phyloP scores from a whole-genome alignment of 2,329 filamentous ascomycete genomes.

The Penicillium sp. region DNA sequence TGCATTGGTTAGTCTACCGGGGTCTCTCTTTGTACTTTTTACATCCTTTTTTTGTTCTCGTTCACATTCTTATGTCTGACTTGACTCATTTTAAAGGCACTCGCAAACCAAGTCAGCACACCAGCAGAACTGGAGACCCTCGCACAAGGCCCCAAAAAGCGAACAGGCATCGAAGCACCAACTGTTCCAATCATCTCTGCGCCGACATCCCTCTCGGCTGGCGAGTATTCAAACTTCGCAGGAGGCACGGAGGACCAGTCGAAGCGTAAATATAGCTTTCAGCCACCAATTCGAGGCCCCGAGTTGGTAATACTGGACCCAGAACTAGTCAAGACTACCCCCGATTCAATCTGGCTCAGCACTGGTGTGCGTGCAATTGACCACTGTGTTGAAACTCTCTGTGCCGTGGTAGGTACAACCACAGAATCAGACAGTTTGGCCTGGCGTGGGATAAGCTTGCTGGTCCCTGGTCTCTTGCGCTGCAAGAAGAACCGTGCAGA shows the following conservation, averaged over 20 bases:
- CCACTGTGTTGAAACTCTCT: slow-evolving; percentile 58
- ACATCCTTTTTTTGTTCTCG: background rate
- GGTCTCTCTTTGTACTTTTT: background rate
- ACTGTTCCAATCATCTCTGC: slow-evolving; percentile 40
- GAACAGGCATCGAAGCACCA: slow-evolving; percentile 24
- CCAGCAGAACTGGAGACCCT: slow-evolving; percentile 43
- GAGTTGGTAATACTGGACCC: slow-evolving; percentile 59
- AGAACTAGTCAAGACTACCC: slow-evolving; percentile 52
- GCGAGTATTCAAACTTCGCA: slow-evolving; percentile 44
- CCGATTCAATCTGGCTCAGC: slow-evolving; percentile 55
- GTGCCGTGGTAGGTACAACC: slow-evolving; percentile 40
- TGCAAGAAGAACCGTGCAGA: slow-evolving; percentile 41
- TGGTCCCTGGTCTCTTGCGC: slow-evolving; percentile 47
- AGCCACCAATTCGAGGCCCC: slow-evolving; percentile 43
- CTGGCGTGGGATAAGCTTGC: slow-evolving; percentile 39
- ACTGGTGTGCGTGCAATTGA: slow-evolving; percentile 59
- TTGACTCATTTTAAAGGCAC: slow-evolving; percentile 32
- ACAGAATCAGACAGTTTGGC: slow-evolving; percentile 39
- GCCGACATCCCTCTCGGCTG: slow-evolving; percentile 45
- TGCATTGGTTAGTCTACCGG: slow-evolving; percentile 38
- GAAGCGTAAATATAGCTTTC: slow-evolving; percentile 39
- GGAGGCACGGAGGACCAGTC: slow-evolving; percentile 41
- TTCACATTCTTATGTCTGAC: background rate
- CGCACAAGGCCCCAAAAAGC: slow-evolving; percentile 27
- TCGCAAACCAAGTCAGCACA: slow-evolving; percentile 50